A percentile compares a stretch with the other conserved stretches of the same genome.
phyloP scores from a whole-genome alignment of 495 filamentous ascomycete genomes.

The Hypoxylon lenormandii region DNA sequence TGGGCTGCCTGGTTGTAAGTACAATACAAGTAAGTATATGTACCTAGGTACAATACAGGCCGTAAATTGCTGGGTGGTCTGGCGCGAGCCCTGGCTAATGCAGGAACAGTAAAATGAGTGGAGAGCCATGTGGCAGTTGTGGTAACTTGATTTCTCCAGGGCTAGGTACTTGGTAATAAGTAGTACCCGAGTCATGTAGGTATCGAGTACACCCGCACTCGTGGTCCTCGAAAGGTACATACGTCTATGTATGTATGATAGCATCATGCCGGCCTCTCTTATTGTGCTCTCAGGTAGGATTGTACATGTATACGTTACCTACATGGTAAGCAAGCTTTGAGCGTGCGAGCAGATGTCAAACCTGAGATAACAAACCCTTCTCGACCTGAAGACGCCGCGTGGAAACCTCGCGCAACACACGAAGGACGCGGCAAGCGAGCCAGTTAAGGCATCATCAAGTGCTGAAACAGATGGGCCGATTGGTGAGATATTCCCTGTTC shows the following conservation, averaged over 20 bases:
- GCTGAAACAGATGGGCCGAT: constrained; percentile 33
- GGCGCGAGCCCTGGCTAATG: constrained; percentile 38
- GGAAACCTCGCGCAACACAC: constrained; percentile 16
- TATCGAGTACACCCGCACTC: constrained; percentile 25
- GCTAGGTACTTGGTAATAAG: neutral
- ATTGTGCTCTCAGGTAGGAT: constrained; percentile 14
- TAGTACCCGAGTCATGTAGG: constrained; percentile 16
- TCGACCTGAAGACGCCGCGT: constrained; percentile 19
- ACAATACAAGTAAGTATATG: constrained; percentile 1
- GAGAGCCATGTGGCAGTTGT: constrained; percentile 44
- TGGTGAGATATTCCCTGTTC: constrained; percentile 14
- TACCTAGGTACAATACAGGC: constrained; percentile 23
- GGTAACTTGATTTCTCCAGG: constrained; percentile 22
- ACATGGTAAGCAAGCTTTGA: neutral
- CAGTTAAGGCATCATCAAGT: constrained; percentile 3
- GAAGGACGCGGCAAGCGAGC: constrained; percentile 1
- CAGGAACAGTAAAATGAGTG: constrained; percentile 44
- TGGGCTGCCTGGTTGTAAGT: neutral
- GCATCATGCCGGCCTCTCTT: constrained; percentile 42
- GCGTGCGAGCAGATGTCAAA: neutral
- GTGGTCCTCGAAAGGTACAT: constrained; percentile 4
- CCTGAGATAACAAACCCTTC: neutral
- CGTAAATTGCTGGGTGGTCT: constrained; percentile 3
- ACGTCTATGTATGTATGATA: constrained; percentile 14
- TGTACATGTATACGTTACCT: constrained; percentile 5